Base-by-base conservation (phyloP, 202 grass and related monocot genomes). In the Elaeis oleifera region DNA sequence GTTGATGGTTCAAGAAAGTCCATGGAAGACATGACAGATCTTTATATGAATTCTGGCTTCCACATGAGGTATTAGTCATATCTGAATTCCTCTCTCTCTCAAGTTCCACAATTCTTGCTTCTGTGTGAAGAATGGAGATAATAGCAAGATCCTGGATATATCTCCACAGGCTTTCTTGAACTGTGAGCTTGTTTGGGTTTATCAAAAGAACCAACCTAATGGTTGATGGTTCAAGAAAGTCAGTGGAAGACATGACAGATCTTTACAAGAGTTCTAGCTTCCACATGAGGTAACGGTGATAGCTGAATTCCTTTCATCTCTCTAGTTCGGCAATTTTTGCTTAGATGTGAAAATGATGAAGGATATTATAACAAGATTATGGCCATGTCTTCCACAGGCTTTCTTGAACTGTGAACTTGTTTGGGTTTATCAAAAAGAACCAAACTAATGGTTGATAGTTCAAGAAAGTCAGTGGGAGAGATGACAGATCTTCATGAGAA, bases 1-100 rank as follows among this genome's bases (percentile, higher is more conserved):
- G 90, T 96, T 88, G 77, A 90, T 65, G 64, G 90, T 96, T 96
- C 90, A 96, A 96, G 86, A 90, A 96, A 96, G 90, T 87, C 78
- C 69, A 56, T 87, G 87, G 90, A 96, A 90, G 90, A 57, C 81
- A 88, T 96, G 82, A 18, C 56, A 72, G 68, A 0, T 85, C 80
- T 81, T 71, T 67, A 14, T 44, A 2, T 5, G 15, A 62, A 48
- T 29, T 49, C 60, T 44, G 11, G 36, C 8, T 44, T 13, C 36
- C 36, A 11, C 36, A 13, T 44, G 9, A 44, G 11, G 36, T 44
- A 44, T 44, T 44, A 44, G 36, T 44, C 2, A 44, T 44, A 44
- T 44, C 36, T 44, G 11, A 13, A 44, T 44, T 13, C 9, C 9
- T 44, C 5, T 32, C 29, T 39, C 36, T 39, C 9, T 39, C 36